Evolutionary conservation across 352 stramenopile species (phyloP), one percentile per base, ranked within the genome.

Genomic region (Elongisporangium prolatum): DNA sequence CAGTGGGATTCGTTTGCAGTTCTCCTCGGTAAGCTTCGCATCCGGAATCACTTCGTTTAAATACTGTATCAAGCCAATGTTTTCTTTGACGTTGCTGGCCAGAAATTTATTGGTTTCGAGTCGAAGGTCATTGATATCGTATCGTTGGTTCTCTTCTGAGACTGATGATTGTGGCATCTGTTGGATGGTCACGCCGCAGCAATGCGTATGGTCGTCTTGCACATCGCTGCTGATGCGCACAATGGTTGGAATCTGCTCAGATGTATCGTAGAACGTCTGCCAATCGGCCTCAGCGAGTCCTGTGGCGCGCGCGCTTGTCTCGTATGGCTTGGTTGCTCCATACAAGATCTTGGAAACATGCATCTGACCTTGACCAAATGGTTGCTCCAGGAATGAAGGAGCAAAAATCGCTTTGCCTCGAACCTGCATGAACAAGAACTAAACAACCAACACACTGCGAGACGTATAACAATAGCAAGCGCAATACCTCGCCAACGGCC

Each of bases 241-340:
- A 18, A 88, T 82, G 3, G 86, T 93, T n/a, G 86, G 84, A 4
- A 92, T 71, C 62, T 95, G 86, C 77, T 95, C 86, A 11, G 86
- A 95, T 13, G 82, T 54, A 59, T 95, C 84, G 56, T 89, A 95
- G 67, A 90, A 91, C 14, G 76, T 74, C 59, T 95, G 86, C 77
- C 82, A 95, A 58, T 95, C 86, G 24, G 72, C 52, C 60, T 91
- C 72, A 0, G 84, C 74, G 14, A 83, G 64, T 11, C 84, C 84
- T 18, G 70, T 89, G 8, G 84, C 74, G 21, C 74, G 69, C 38
- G 93, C 75, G 13, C 73, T 86, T 8, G 86, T 95, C 25, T 89
- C 75, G 64, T 93, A 95, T 20, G 86, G 80, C 58, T 86, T 89
- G 3, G 70, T 72, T 47, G 74, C 54, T 0, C 81, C 86, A 49